Percentiles rank a stretch among this genome's conserved stretches.
Evolutionary conservation across 2,329 filamentous ascomycete genomes (phyloP).

Genomic region (Colletotrichum falcatum): DNA sequence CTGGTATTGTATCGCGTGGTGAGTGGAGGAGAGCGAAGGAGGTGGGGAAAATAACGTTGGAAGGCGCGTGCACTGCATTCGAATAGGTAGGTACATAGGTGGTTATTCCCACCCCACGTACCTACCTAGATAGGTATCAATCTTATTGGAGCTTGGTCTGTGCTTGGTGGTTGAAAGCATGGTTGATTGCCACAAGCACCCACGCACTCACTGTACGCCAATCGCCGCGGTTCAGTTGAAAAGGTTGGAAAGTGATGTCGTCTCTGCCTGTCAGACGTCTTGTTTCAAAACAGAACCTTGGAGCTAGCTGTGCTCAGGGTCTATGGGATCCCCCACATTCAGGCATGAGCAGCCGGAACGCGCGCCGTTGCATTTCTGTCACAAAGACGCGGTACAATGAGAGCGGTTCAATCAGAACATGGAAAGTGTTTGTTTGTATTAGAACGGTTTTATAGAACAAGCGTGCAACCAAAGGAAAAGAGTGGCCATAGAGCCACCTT

Average conservation of each 20-base stretch:
- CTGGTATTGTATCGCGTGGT: not conserved
- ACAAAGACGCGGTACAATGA: not conserved
- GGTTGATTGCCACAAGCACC: not conserved
- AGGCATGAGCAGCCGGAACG: not conserved
- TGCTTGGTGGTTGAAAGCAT: not conserved
- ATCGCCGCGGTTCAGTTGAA: not conserved
- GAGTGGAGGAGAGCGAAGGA: not conserved
- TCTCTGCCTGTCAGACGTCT: conserved; percentile 13
- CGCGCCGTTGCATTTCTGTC: not conserved
- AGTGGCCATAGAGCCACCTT: conserved; percentile 32
- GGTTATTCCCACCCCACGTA: too few relatives aligned
- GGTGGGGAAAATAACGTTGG: not conserved
- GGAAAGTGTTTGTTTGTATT: conserved; percentile 36
- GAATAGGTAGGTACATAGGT: too few relatives aligned
- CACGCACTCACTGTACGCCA: not conserved
- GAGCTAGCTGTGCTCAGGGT: not conserved
- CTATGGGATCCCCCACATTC: not conserved
- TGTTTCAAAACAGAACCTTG: conserved; percentile 20
- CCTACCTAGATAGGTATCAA: too few relatives aligned
- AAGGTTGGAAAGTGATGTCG: not conserved
- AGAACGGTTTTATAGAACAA: conserved; percentile 37
- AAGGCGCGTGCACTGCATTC: not conserved
- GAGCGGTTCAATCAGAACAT: not conserved
- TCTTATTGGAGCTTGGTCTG: conserved; percentile 2
- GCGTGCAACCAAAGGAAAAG: conserved; percentile 34